These are phyloP conservation scores for Panaeolus papilionaceus DNA, from an alignment of 768 basidiomycete genomes.

Conservation along the genomic window DNA sequence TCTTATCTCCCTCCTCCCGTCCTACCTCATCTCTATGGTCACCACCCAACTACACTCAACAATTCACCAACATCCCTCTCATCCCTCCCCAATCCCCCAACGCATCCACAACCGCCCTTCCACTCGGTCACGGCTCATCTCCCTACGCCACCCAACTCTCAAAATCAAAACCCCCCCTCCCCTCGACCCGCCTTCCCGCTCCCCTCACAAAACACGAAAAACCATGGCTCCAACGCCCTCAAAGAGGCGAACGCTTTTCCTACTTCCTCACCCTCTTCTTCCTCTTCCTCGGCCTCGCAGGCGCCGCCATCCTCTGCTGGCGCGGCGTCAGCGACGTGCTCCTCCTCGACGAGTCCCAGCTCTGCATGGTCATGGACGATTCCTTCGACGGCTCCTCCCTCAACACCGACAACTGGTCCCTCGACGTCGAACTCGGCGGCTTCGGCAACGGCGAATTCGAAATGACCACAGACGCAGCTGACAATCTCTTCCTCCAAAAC, in stretches of 20 bases:
- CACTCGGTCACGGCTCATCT: slow-evolving; percentile 20
- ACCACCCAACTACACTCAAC: slow-evolving; percentile 52
- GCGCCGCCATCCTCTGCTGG: slow-evolving; percentile 59
- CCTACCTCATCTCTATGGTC: slow-evolving; percentile 67
- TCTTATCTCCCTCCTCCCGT: slow-evolving; percentile 74
- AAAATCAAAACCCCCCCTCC: slow-evolving; percentile 44
- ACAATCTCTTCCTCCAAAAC: slow-evolving; percentile 72
- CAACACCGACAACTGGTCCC: slow-evolving; percentile 62
- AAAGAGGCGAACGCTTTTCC: slow-evolving; percentile 38
- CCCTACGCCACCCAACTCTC: slow-evolving; percentile 33
- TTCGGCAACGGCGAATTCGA: slow-evolving; percentile 86
- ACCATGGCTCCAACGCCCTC: slow-evolving; percentile 60
- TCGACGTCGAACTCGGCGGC: slow-evolving; percentile 75
- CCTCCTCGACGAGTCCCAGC: slow-evolving; percentile 45
- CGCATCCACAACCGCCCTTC: slow-evolving; percentile 34
- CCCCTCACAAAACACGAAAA: slow-evolving; percentile 61
- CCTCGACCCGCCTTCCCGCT: slow-evolving; percentile 55
- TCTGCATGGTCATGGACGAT: slow-evolving; percentile 76
- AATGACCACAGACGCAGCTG: slow-evolving; percentile 67
- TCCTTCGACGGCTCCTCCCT: slow-evolving; percentile 57
- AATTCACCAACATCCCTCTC: slow-evolving; percentile 24
- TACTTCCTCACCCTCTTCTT: slow-evolving; percentile 58
- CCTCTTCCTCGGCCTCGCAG: slow-evolving; percentile 59
- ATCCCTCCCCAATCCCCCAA: slow-evolving; percentile 26
- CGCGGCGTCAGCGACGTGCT: slow-evolving; percentile 54